Evolutionary conservation across 805 yeast genomes (phyloP), one percentile per base, ranked within the genome.

Genomic region (Pichia manshurica): DNA sequence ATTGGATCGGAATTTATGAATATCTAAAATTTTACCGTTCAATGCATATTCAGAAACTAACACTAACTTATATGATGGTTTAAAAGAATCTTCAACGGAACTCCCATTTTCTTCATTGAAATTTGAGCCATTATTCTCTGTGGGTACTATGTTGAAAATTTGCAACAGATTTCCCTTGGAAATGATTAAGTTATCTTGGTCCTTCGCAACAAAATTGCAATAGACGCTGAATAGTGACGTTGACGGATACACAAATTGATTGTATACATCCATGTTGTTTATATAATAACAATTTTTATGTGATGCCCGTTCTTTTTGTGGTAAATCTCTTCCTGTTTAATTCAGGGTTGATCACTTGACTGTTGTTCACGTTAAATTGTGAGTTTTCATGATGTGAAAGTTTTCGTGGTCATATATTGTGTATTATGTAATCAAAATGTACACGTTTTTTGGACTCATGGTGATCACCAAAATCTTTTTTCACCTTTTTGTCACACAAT

Each of bases 111-210:
- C 47, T 22, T 56, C 62, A 22, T 48, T 50, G 22, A 52, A 53
- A 55, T 19, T 19, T 15, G 12, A 17, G 15, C 42, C 42, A 13
- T 39, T 42, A 3, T 44, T 55, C 53, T 54, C 63, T 13, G 70
- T 55, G 10, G 10, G 10, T 10, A 25, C 7, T 8, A 78, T 62
- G 46, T 73, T 73, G 57, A 72, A 84, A 5, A 84, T 62, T 64
- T 84, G 87, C 16, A 90, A 71, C 3, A 85, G 58, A 8, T 85
- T 78, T 15, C 90, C 84, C 51, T 81, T 82, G 2, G 83, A 88
- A 4, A 85, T 77, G 15, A 87, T 67, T 57, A 90, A 68, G 54
- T 84, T 84, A 53, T 70, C 72, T 31, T 58, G 61, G 1, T 64
- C 60, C 1, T 75, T 58, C 3, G 69, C 51, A 3, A 66, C 62